Evolutionary conservation across 208 protist genomes (phyloP).

Genomic region (Dictyostelium gargantuum): DNA sequence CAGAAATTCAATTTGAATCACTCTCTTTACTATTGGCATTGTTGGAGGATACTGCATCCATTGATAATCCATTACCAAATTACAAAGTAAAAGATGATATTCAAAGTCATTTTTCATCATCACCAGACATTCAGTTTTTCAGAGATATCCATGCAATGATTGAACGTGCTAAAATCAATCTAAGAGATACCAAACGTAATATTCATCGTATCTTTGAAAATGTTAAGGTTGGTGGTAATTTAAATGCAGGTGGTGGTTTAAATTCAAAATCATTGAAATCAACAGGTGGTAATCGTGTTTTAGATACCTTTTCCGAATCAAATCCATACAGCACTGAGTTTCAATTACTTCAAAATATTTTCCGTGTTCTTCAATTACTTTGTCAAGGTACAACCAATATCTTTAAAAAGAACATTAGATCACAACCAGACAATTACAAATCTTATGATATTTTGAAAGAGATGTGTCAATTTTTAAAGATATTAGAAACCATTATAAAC

Average conservation of each 20-base stretch:
- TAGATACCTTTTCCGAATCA: background rate
- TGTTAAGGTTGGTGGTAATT: background rate
- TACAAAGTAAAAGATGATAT: slow-evolving; percentile 33
- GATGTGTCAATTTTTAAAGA: slow-evolving; percentile 47
- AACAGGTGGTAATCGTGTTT: background rate
- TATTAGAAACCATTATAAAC: slow-evolving; percentile 21
- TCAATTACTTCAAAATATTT: slow-evolving; percentile 27
- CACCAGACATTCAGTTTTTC: slow-evolving; percentile 60
- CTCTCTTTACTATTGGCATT: background rate
- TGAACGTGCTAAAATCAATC: slow-evolving; percentile 29
- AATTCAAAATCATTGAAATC: background rate
- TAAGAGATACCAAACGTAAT: slow-evolving; percentile 31
- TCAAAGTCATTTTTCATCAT: slow-evolving; percentile 21
- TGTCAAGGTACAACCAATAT: slow-evolving; percentile 29
- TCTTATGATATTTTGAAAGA: slow-evolving; percentile 35
- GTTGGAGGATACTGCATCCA: background rate
- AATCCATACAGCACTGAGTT: slow-evolving; percentile 54
- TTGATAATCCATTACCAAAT: slow-evolving; percentile 6
- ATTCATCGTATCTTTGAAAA: slow-evolving; percentile 11
- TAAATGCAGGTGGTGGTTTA: too few species aligned
- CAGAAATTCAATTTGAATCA: slow-evolving; percentile 2
- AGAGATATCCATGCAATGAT: slow-evolving; percentile 25
- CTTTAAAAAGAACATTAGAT: slow-evolving; percentile 19
- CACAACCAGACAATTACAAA: slow-evolving; percentile 55
- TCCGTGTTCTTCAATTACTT: slow-evolving; percentile 25